Conservation (phyloP, 345 rosid species). For the Lumnitzera littorea region DNA sequence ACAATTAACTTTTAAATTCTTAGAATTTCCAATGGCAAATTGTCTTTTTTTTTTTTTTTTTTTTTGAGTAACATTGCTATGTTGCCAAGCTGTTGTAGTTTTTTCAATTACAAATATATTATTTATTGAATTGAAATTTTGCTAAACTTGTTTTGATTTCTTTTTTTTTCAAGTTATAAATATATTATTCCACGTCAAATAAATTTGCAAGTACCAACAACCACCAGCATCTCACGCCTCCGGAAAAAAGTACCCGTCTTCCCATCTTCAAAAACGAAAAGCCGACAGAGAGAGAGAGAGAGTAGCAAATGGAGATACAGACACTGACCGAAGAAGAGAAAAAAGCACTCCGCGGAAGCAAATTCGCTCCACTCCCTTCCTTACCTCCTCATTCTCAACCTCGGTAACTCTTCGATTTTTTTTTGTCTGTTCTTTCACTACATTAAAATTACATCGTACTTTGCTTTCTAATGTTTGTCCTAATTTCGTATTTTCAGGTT, state of each 20-base stretch:
- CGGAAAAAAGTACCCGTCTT: neutral
- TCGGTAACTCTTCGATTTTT: constrained; percentile 25
- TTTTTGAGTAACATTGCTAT: too few relatives aligned
- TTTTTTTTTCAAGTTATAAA: too few relatives aligned
- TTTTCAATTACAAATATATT: too few relatives aligned
- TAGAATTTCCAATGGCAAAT: too few relatives aligned
- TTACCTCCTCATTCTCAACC: constrained; percentile 35
- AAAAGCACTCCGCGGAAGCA: constrained; percentile 91
- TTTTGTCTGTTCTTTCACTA: neutral
- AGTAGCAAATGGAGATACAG: constrained; percentile 24
- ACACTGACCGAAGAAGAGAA: constrained; percentile 81
- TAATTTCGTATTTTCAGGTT: constrained; percentile 27
- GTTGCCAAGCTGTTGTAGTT: too few relatives aligned
- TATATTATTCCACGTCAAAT: too few relatives aligned
- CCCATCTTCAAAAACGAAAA: neutral
- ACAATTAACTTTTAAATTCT: too few relatives aligned
- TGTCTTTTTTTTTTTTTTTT: too few relatives aligned
- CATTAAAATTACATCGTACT: neutral
- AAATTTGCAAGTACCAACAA: too few relatives aligned
- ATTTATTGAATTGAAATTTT: too few relatives aligned
- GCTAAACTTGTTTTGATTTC: too few relatives aligned
- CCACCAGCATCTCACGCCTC: neutral
- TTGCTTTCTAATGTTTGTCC: neutral
- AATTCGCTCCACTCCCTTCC: constrained; percentile 85
- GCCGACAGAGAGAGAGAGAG: constrained; percentile 11